Base-by-base conservation (phyloP, 2,329 filamentous ascomycete genomes). In the Amylocarpus encephaloides region DNA sequence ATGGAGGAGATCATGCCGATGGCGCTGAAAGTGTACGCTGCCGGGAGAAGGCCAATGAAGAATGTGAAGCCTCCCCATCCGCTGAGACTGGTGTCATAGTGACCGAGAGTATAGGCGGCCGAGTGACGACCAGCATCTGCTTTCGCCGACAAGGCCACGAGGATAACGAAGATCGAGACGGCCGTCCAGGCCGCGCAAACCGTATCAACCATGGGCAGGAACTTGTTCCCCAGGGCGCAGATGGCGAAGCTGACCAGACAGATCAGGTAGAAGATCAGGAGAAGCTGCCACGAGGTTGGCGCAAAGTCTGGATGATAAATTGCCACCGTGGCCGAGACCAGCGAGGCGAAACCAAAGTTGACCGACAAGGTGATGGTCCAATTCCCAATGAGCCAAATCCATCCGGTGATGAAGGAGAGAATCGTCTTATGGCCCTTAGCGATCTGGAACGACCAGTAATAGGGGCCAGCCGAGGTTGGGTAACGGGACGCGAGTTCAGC, bases 291-390 rank as follows among this genome's bases (percentile, higher is more conserved):
- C 26, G 71, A 64, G 39, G 72, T 74, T 41, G 76, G 68, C 0
- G 62, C 68, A 63, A 75, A 80, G 50, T 75, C 70, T 0, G 76
- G 74, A 47, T 78, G 72, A 57, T 75, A 82, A 57, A 82, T 73
- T 2, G 73, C 70, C 4, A 78, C 63, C 0, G 72, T 72, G 0
- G 73, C 76, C 2, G 73, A 72, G 32, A 81, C 67, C 42, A 82
- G 60, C 1, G 73, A 76, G 1, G 77, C 76, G 51, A 79, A 77
- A 62, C 85, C 86, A 61, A 89, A 90, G 71, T 88, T 87, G 64
- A 89, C 85, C n/a, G 85, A 79, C n/a, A 89, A 73, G 0, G 86
- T 89, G 59, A 91, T 91, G 58, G 84, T 88, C 66, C 89, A 84
- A 69, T 90, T 90, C 51, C 87, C 87, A 46, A 88, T 81, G 15